These are phyloP conservation scores for Ziziphus jujuba DNA, from an alignment of 306 rosid genomes.

Conservation along the genomic window DNA sequence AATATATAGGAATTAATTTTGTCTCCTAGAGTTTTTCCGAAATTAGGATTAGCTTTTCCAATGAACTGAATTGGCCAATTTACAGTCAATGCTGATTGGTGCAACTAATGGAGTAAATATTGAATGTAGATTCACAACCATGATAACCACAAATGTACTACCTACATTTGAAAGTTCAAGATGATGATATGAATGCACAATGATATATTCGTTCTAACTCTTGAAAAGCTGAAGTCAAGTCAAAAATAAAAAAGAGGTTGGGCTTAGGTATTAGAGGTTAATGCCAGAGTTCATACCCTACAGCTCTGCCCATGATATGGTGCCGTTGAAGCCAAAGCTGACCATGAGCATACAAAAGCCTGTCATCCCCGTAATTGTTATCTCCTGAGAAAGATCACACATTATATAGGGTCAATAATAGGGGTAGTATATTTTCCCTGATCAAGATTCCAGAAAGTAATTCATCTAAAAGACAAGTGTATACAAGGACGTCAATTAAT, in stretches of 20 bases:
- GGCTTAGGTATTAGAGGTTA: not conserved
- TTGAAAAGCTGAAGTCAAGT: not conserved
- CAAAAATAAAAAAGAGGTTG: not conserved
- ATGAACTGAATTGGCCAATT: not conserved
- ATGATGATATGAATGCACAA: too few relatives aligned
- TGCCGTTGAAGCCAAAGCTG: constrained; percentile 91
- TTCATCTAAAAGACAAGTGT: constrained; percentile 1
- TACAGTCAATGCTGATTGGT: not conserved
- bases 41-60: not conserved
- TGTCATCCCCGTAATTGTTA: constrained; percentile 84
- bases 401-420: not conserved
- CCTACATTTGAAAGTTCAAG: too few relatives aligned
- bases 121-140: too few relatives aligned
- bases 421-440: not conserved
- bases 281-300: constrained; percentile 51
- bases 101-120: not conserved
- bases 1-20: not conserved
- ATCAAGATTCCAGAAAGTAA: not conserved
- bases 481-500: not conserved
- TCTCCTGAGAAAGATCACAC: constrained; percentile 59
- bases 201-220: not conserved
- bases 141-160: too few relatives aligned
- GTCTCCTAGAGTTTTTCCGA: not conserved
- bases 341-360: constrained; percentile 88
- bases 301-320: constrained; percentile 97